Percentiles rank a stretch among this genome's conserved stretches.
These are phyloP conservation scores for Paraphaeosphaeria minitans DNA, from an alignment of 2,329 filamentous ascomycete species.

Conservation along the genomic window DNA sequence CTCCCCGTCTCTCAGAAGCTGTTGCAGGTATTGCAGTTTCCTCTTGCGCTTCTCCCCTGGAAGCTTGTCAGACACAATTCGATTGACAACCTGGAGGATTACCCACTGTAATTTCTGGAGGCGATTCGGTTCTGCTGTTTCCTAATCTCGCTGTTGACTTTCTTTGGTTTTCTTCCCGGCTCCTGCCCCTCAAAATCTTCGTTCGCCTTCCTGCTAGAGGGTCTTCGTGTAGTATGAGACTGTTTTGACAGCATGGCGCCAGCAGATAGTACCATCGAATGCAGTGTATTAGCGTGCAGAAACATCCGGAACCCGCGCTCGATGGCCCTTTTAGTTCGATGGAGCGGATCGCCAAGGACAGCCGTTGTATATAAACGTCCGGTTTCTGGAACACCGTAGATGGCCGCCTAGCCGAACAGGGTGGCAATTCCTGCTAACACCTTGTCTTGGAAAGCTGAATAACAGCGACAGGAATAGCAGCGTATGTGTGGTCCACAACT, in stretches of 20 bases:
- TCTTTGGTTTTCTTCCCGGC: conserved; percentile 34
- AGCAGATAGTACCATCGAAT: conserved; percentile 20
- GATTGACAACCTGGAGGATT: neutral
- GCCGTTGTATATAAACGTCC: conserved; percentile 6
- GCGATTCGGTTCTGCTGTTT: conserved; percentile 47
- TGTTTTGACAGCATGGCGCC: conserved; percentile 28
- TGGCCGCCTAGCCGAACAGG: neutral
- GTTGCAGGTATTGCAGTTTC: conserved; percentile 44
- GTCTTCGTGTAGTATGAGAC: conserved; percentile 13
- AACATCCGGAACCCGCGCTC: neutral
- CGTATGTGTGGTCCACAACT: neutral
- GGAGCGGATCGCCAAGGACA: conserved; percentile 1
- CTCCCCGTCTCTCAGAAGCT: conserved; percentile 35
- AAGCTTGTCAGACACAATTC: conserved; percentile 13
- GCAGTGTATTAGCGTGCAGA: conserved; percentile 10
- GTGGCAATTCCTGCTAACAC: neutral
- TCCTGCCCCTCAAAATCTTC: conserved; percentile 14
- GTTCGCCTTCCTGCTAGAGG: conserved; percentile 18
- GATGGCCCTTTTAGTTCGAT: neutral
- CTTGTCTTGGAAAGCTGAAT: conserved; percentile 12
- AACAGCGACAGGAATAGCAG: conserved; percentile 7
- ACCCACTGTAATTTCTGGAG: conserved; percentile 45
- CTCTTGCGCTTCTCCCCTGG: conserved; percentile 45
- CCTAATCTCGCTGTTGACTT: conserved; percentile 44
- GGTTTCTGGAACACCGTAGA: conserved; percentile 1